These are phyloP conservation scores for Dictyostelium intermedium DNA, from an alignment of 78 protist genomes.

Conservation along the genomic window DNA sequence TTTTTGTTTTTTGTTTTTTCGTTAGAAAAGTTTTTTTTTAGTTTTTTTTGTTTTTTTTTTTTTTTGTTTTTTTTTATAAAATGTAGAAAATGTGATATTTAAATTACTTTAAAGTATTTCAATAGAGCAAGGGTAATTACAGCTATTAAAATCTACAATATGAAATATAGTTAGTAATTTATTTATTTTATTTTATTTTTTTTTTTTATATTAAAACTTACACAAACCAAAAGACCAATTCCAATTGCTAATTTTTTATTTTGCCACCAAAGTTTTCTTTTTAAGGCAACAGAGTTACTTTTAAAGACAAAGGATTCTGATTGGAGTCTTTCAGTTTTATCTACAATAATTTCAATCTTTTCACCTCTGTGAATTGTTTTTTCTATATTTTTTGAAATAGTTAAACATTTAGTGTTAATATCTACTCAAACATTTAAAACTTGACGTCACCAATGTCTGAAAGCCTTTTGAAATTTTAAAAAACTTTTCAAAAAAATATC, in stretches of 20 bases:
- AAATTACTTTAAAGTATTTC: slow-evolving; percentile 46
- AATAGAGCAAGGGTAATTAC: slow-evolving; percentile 32
- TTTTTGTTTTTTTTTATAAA: neutral
- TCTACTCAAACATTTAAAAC: too few species aligned
- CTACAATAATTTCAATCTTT: slow-evolving; percentile 93
- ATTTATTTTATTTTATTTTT: neutral
- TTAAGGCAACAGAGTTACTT: slow-evolving; percentile 83
- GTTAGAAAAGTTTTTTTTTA: neutral
- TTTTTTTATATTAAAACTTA: neutral
- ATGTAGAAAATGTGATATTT: neutral
- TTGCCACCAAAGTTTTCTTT: slow-evolving; percentile 96
- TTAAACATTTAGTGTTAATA: neutral
- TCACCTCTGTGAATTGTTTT: slow-evolving; percentile 94
- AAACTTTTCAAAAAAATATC: too few species aligned
- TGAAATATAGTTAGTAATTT: neutral
- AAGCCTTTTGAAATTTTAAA: too few species aligned
- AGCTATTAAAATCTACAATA: slow-evolving; percentile 36
- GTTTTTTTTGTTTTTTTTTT: too few species aligned
- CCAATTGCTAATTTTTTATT: slow-evolving; percentile 86
- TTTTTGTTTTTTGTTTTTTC: neutral
- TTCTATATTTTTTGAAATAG: slow-evolving; percentile 38
- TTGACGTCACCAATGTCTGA: too few species aligned
- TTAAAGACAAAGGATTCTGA: slow-evolving; percentile 88
- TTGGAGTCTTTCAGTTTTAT: slow-evolving; percentile 92
- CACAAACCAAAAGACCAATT: slow-evolving; percentile 53